Percentiles rank a stretch among this genome's conserved stretches.
phyloP scores from a whole-genome alignment of 2,329 filamentous ascomycete species.

The Phaeosphaeria sp. region DNA sequence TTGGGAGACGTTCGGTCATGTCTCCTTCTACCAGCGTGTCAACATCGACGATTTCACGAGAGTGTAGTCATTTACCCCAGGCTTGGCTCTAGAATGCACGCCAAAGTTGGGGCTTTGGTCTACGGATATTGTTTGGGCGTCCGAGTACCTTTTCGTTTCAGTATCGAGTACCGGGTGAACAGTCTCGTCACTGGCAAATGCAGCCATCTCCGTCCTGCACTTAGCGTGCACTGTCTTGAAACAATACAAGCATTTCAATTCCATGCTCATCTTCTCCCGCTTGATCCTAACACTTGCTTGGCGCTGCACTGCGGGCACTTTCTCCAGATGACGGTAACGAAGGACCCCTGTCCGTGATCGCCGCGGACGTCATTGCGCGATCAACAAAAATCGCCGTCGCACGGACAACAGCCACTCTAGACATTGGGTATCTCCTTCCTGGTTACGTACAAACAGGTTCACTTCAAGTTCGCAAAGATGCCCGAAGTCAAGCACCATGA shows the following conservation, averaged over 20 bases:
- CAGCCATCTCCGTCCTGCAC: background rate
- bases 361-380: conserved; percentile 3
- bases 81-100: too few species aligned
- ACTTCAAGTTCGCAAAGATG: background rate
- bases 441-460: background rate
- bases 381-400: conserved; percentile 7
- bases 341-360: background rate
- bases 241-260: background rate
- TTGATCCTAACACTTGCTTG: background rate
- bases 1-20: conserved; percentile 69
- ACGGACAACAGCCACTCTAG: background rate
- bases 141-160: too few species aligned
- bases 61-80: conserved; percentile 16
- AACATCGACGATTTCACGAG: conserved; percentile 50
- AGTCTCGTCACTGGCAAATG: background rate
- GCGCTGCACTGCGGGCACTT: background rate
- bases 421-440: too few species aligned
- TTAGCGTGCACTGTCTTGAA: background rate
- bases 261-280: background rate
- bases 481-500: conserved; percentile 52
- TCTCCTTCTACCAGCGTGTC: conserved; percentile 57
- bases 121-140: background rate
- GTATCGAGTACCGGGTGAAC: background rate
- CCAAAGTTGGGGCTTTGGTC: too few species aligned
- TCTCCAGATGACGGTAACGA: background rate